Base-by-base conservation (phyloP, 2,329 filamentous ascomycete species). In the Trichothecium roseum region DNA sequence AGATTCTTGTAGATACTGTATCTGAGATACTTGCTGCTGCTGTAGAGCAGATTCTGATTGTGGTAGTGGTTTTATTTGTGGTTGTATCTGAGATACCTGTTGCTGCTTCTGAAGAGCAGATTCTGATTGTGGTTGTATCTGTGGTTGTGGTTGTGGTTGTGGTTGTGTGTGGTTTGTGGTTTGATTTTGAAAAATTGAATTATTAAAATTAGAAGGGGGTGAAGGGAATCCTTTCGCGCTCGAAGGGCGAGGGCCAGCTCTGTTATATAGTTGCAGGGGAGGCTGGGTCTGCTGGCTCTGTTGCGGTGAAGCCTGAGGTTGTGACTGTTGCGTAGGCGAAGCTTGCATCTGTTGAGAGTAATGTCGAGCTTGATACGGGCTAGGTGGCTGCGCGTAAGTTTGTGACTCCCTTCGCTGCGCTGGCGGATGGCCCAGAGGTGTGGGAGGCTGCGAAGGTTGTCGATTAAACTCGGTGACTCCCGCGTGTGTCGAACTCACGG, bases 291-390 rank as follows among this genome's bases (percentile, higher is more conserved):
- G 39, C 16, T 45, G 41, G 9, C 35, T 29, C 3, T 37, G 40
- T 26, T 43, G 42, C 22, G 39, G 33, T 18, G 32, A 24, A 24
- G 20, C 20, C 20, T 24, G 20, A 24, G 42, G 37, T n/a, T 49
- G 42, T 20, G 53, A 45, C 28, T 49, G 49, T 31, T 52, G 52
- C 17, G 57, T 51, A 41, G 61, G 52, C 44, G 57, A 54, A 44
- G 60, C 53, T 37, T 47, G 47, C 46, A 24, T 10, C 20, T 48
- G 37, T 48, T 48, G 48, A 43, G 43, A 41, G 36, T 49, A 41
- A 38, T 56, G 53, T 17, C 53, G 69, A 60, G 74, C 71, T 48
- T 74, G 70, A 50, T 74, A 77, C n/a, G 74, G 72, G 48, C 74
- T 79, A 13, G 68, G 56, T 28, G 73, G 72, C 22, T 61, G 45